Base-by-base conservation (phyloP, 2,329 filamentous ascomycete species). In the Graphiopsis chlorocephala region DNA sequence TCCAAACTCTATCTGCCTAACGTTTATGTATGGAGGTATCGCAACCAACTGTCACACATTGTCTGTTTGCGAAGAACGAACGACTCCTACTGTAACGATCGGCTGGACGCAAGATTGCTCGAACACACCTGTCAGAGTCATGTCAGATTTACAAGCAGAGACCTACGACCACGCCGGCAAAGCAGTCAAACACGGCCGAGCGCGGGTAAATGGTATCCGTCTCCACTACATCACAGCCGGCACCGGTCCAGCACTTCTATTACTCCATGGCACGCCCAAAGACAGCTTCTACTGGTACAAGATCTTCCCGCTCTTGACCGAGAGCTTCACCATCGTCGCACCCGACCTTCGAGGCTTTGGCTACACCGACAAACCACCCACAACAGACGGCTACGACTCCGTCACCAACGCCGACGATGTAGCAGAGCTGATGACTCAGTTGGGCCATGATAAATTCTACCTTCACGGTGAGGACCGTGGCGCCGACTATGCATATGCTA, bases 361-460 rank as follows among this genome's bases (percentile, higher is more conserved):
- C 26, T 76, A 76, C n/a, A 77, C 75, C 0, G 76, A 78, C 69
- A 78, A 78, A 62, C 76, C 76, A 0, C 77, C 76, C 0, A 72
- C 75, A 4, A 75, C 75, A 4, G 75, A 77, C 50, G 75, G 75
- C 29, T 78, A 79, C 67, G 75, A 77, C 64, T 76, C 72, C 25
- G 72, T 72, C 20, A 74, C 74, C 42, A 75, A 77, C 31, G 76
- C 74, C 3, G 69, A 73, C 6, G 75, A 78, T 66, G 73, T 78
- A 50, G 71, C 69, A 8, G 72, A 75, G 7, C 65, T 78, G 53
- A 78, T 77, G 75, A 73, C 63, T 1, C 71, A 74, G 66, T 68
- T 77, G 3, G 74, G 74, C 0, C 69, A 75, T 55, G 67, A 75
- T 56, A 72, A 72, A 33, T 77, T 76, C 61, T 72, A 75, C 62